These are phyloP conservation scores for Ulmus americana DNA, from an alignment of 331 rosid genomes.

Conservation along the genomic window DNA sequence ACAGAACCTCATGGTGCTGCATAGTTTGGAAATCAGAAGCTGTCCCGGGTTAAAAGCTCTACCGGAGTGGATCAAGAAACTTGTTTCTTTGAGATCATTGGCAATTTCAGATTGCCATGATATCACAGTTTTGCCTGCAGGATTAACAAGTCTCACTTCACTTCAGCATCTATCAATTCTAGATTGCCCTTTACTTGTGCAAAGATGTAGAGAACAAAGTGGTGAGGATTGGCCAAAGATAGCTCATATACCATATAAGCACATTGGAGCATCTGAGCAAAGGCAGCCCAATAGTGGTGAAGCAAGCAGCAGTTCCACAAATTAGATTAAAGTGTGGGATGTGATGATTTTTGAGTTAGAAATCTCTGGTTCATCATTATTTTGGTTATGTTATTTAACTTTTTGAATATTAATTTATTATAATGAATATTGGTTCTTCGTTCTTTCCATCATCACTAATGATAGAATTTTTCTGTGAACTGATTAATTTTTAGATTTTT, in stretches of 20 bases:
- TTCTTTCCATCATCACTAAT: no score
- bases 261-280: neutral
- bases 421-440: no score
- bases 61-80: conserved; percentile 1
- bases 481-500: no score
- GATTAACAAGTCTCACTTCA: neutral
- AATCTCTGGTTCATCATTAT: no score
- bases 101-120: conserved; percentile 15
- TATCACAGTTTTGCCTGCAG: conserved; percentile 10
- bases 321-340: no score
- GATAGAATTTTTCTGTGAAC: no score
- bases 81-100: conserved; percentile 17
- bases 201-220: neutral
- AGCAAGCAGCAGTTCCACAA: no score
- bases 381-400: no score
- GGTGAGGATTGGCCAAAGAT: conserved; percentile 1
- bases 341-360: no score
- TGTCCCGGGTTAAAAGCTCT: conserved; percentile 5
- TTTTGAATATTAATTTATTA: no score
- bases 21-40: conserved; percentile 19
- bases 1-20: conserved; percentile 6
- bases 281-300: no score
- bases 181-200: conserved; percentile 10
- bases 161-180: conserved; percentile 21
- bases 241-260: neutral